A percentile compares a stretch with the other conserved stretches of the same genome.
phyloP scores from a whole-genome alignment of 2,329 filamentous ascomycete genomes.

The Fusarium irregulare region DNA sequence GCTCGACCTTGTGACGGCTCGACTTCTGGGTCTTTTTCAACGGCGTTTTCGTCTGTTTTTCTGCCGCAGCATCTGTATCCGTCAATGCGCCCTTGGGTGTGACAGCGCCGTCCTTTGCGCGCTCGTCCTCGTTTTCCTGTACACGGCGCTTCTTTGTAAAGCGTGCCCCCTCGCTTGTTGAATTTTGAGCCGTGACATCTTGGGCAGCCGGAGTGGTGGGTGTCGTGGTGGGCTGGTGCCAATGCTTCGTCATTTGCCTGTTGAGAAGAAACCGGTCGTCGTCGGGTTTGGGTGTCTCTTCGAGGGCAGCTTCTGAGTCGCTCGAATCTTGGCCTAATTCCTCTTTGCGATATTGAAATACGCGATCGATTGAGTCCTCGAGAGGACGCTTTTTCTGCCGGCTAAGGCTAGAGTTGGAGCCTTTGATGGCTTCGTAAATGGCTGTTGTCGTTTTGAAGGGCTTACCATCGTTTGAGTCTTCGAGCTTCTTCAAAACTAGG shows the following conservation, averaged over 20 bases:
- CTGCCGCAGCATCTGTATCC: slow-evolving; percentile 29
- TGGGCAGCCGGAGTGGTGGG: neutral
- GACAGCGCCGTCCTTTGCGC: slow-evolving; percentile 15
- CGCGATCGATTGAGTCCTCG: slow-evolving; percentile 87
- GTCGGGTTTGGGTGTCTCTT: slow-evolving; percentile 50
- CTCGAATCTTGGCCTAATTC: slow-evolving; percentile 67
- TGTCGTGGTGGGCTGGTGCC: slow-evolving; percentile 42
- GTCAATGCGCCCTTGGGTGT: slow-evolving; percentile 37
- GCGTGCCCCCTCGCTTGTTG: slow-evolving; percentile 38
- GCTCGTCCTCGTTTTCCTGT: slow-evolving; percentile 46
- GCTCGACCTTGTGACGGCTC: slow-evolving; percentile 49
- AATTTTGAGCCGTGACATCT: neutral
- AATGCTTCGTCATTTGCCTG: slow-evolving; percentile 56
- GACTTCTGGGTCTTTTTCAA: slow-evolving; percentile 49
- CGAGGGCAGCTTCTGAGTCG: slow-evolving; percentile 63
- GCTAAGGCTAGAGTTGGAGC: slow-evolving; percentile 87
- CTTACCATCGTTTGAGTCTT: slow-evolving; percentile 71
- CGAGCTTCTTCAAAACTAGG: slow-evolving; percentile 80
- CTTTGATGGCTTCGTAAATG: slow-evolving; percentile 83
- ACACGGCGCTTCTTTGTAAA: slow-evolving; percentile 51
- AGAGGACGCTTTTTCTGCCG: slow-evolving; percentile 83
- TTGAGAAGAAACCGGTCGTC: slow-evolving; percentile 57
- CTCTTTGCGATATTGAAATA: slow-evolving; percentile 78
- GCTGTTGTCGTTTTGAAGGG: slow-evolving; percentile 62
- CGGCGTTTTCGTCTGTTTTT: slow-evolving; percentile 45